Base-by-base conservation (phyloP, 1,139 yeast species). In the Spathaspora sp. region DNA sequence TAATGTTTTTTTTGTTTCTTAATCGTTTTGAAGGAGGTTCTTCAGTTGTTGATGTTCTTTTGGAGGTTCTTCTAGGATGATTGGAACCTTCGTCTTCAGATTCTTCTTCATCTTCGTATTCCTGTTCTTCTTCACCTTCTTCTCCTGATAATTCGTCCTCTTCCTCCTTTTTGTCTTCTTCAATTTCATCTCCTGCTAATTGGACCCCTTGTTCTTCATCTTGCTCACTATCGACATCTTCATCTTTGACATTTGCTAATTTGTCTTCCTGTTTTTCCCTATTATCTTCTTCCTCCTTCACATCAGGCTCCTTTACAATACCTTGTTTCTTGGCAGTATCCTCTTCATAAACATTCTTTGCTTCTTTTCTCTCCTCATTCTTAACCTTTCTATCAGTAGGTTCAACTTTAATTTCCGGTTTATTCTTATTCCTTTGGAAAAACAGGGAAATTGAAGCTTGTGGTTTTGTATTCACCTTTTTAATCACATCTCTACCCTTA, bases 401-500 rank as follows among this genome's bases (percentile, higher is more conserved):
- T 24, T 44, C 44, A 10, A 26, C 18, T 38, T 42, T 45, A 39
- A 38, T 43, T 37, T 38, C 48, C 36, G 45, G 50, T 29, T 46
- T 48, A 41, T 43, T 48, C 13, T 42, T 38, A 7, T 36, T 27
- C 10, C 39, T 38, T 42, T 40, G 47, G 53, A 69, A 70, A 47
- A 71, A 70, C 58, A 56, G 62, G 9, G 58, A 58, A 16, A 71
- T 68, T 2, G 63, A 49, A 25, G 54, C 53, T 45, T 62, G 68
- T 1, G 60, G 54, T 29, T 57, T 57, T 36, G 52, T 53, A 29
- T 51, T 43, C 16, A 53, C 54, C 20, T 58, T 51, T 45, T 73
- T 59, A 4, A 70, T 71, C 47, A 84, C 61, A 18, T 73, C 64
- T 15, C 68, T 67, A 0, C 78, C 78, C 42, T 84, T 78, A 42